Conservation (phyloP, 257 asterid species). For the Gentiana dahurica region DNA sequence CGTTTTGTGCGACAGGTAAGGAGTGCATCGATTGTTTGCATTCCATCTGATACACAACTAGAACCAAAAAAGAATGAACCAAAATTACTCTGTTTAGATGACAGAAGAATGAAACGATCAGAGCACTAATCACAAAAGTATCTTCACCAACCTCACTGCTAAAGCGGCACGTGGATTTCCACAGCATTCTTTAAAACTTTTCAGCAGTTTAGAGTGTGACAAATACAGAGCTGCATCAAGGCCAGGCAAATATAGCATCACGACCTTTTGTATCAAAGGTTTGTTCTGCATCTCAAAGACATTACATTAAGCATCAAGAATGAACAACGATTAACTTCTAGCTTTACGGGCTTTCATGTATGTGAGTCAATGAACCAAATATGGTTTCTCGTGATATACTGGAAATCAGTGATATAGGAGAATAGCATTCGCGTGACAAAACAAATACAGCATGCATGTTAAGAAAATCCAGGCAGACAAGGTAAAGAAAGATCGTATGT, state of each 20-base stretch:
- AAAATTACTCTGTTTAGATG: conserved; percentile 5
- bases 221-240: conserved; percentile 92
- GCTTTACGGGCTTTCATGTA: neutral
- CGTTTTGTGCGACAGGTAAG: conserved; percentile 84
- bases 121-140: neutral
- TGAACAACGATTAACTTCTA: neutral
- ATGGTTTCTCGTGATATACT: too few species aligned
- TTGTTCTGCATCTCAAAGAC: conserved; percentile 58
- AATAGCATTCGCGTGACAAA: too few species aligned
- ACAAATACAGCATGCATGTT: too few species aligned
- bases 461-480: too few species aligned
- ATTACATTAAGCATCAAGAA: conserved; percentile 7
- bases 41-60: conserved; percentile 87
- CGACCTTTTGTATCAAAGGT: conserved; percentile 84
- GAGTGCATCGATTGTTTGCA: conserved; percentile 84
- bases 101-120: neutral
- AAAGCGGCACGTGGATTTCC: conserved; percentile 84
- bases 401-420: too few species aligned
- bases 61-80: conserved; percentile 21
- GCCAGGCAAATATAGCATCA: conserved; percentile 90
- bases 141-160: conserved; percentile 62
- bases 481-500: too few species aligned
- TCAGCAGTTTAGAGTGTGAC: conserved; percentile 66
- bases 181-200: conserved; percentile 57
- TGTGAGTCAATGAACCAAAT: too few species aligned